Percentiles rank a stretch among this genome's conserved stretches.
Conservation (phyloP, 345 rosid species). For the Brassica incana region DNA sequence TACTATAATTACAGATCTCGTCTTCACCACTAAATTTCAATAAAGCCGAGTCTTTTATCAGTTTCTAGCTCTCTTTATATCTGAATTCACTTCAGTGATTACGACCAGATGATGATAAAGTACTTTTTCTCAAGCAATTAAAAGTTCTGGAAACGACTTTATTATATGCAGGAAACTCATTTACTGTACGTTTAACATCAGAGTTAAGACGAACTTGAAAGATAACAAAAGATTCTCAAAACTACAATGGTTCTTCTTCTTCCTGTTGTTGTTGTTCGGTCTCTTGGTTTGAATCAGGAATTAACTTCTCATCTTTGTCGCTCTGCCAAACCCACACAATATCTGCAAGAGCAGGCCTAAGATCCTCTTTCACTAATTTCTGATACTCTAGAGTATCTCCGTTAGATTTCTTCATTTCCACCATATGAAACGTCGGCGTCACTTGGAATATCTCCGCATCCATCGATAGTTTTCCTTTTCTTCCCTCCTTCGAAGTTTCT, state of each 20-base stretch:
- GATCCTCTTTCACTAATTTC: constrained; percentile 56
- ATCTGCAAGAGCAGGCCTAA: constrained; percentile 69
- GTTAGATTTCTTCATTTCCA: constrained; percentile 70
- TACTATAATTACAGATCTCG: constrained; percentile 25
- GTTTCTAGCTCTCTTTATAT: neutral
- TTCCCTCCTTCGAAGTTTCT: constrained; percentile 64
- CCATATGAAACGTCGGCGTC: constrained; percentile 65
- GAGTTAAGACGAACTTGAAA: neutral
- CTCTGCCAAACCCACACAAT: constrained; percentile 90
- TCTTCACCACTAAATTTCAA: constrained; percentile 22
- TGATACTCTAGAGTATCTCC: constrained; percentile 81
- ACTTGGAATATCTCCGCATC: constrained; percentile 81
- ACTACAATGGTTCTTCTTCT: constrained; percentile 16
- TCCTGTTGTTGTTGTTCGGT: neutral
- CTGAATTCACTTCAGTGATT: neutral
- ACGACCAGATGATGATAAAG: neutral
- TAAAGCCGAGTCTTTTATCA: constrained; percentile 18
- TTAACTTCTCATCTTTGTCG: constrained; percentile 46
- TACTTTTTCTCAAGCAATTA: constrained; percentile 9
- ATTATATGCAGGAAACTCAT: constrained; percentile 23
- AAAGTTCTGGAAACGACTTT: constrained; percentile 20
- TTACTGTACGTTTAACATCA: constrained; percentile 18
- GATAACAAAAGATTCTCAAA: neutral
- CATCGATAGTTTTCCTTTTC: constrained; percentile 63
- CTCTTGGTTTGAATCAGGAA: constrained; percentile 28